Base-by-base conservation (phyloP, 192 early-diverging fungal species). In the Coemansia sp. region DNA sequence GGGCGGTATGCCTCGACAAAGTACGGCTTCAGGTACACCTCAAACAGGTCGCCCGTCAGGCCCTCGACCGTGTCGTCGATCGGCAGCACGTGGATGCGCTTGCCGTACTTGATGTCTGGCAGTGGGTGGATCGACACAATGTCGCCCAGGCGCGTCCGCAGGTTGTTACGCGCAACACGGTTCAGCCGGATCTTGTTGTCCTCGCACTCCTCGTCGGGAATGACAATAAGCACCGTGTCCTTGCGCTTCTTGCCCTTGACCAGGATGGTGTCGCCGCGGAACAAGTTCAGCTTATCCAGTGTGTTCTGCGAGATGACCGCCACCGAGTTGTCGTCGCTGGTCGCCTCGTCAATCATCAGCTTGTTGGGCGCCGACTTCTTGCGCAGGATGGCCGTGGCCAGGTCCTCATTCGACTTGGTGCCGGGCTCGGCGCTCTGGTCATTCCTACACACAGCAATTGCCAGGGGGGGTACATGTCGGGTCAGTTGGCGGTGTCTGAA, bases 11-110 rank as follows among this genome's bases (percentile, higher is more conserved):
- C 92, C 66, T 99, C 93, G 67, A 93, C 52, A 66, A 99, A 99
- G 77, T 99, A 99, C 23, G 94, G 94, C 78, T 99, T 99, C 38
- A 99, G 76, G 71, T 89, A 97, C 38, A 91, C 85, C 54, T 99
- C 96, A 61, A 99, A 99, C 52, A 99, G 77, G 64, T 96, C 96
- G 25, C 94, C 96, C 11, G 93, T 91, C 41, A 99, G 73, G 22
- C 96, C 96, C 72, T 99, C 96, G 47, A 99, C 81, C 48, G 94
- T 93, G 69, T 99, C 96, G 68, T 97, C 94, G 44, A 97, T 92
- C 31, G 96, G 96, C 28, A 96, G 76, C 29, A 97, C 92, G 46
- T 96, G 91, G 58, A 99, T 91, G 53, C 90, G 90, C 70, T 88
- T 87, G 46, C 93, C 96, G 65, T 95, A 94, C 76, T 94, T 89